These are phyloP conservation scores for Triticum aestivum DNA, from an alignment of 176 grass and related monocot genomes.

Conservation along the genomic window IWGSC_CS_RefSeq_v2.1 NC_057800.1:13860345-13860844, in stretches of 20 bases:
- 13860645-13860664: background rate
- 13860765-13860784: background rate
- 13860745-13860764: background rate
- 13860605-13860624: background rate
- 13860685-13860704: background rate
- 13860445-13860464: conserved; percentile 38
- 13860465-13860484: conserved; percentile 54
- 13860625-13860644: background rate
- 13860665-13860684: background rate
- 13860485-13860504: conserved; percentile 42
- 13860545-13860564: conserved; percentile 77
- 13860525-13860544: conserved; percentile 64
- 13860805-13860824: background rate
- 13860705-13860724: background rate
- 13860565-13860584: conserved; percentile 77
- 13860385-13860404: conserved; percentile 59
- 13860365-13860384: background rate
- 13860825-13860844: background rate
- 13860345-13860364: background rate
- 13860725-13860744: background rate
- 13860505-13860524: conserved; percentile 63
- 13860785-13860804: background rate
- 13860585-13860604: conserved; percentile 17
- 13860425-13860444: conserved; percentile 41
- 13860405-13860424: conserved; percentile 52